phyloP scores from a whole-genome alignment of 371 early-diverging fungal genomes.

The Mortierella sp. region DNA sequence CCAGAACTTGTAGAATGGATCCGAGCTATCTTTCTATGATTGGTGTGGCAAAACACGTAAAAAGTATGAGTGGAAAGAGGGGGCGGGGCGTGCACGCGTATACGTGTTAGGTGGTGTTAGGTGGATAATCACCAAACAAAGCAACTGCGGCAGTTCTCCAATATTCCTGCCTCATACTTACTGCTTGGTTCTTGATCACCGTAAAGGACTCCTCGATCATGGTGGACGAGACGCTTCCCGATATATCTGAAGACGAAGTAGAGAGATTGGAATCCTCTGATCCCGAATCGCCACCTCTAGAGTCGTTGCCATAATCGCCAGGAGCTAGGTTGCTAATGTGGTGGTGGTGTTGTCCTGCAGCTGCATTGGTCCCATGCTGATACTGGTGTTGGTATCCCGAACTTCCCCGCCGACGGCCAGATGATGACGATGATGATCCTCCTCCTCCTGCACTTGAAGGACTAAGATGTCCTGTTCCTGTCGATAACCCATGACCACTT shows the following conservation, averaged over 20 bases:
- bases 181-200: slow-evolving; percentile 36
- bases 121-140: neutral
- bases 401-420: slow-evolving; percentile 7
- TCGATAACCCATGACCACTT: neutral
- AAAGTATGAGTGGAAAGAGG: no score
- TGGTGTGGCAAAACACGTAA: neutral
- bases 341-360: slow-evolving; percentile 8
- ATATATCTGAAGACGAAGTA: slow-evolving; percentile 24
- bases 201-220: slow-evolving; percentile 50
- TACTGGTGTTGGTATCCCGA: slow-evolving; percentile 14
- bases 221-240: slow-evolving; percentile 43
- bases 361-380: slow-evolving; percentile 3
- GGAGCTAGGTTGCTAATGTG: slow-evolving; percentile 2
- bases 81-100: no score
- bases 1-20: slow-evolving; percentile 88
- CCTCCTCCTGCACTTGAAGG: neutral
- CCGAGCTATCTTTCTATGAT: slow-evolving; percentile 62
- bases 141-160: neutral
- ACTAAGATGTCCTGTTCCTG: neutral
- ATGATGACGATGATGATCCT: neutral
- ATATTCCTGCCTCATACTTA: no score
- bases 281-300: slow-evolving; percentile 3
- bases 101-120: neutral
- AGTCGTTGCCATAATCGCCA: slow-evolving; percentile 2
- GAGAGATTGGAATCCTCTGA: neutral